phyloP scores from a whole-genome alignment of 164 flowering plant species.

The Akebia trifoliata region DNA sequence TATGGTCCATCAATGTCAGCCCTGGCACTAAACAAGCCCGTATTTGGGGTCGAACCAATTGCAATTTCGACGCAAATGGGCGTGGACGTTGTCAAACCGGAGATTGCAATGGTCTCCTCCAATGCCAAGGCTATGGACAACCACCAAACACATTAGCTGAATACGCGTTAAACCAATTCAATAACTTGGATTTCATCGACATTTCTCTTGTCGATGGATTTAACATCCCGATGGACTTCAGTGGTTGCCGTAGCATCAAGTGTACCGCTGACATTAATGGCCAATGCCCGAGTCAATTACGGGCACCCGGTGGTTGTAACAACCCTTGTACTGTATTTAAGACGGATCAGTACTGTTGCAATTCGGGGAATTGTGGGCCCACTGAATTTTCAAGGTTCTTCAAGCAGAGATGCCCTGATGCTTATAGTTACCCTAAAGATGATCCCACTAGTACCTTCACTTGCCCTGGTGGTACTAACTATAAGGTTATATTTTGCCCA shows the following conservation, averaged over 20 bases:
- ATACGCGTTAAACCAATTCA: constrained; percentile 26
- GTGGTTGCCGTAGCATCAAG: not conserved
- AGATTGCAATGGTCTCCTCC: constrained; percentile 29
- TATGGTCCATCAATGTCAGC: constrained; percentile 16
- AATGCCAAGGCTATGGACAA: constrained; percentile 22
- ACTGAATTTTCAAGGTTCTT: constrained; percentile 5
- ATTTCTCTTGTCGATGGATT: constrained; percentile 38
- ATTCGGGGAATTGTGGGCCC: constrained; percentile 6
- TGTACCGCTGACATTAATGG: constrained; percentile 11
- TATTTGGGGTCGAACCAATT: constrained; percentile 32
- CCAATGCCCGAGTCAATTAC: constrained; percentile 16
- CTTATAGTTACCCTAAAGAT: constrained; percentile 7
- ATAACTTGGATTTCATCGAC: constrained; percentile 27
- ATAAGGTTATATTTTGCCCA: constrained; percentile 6
- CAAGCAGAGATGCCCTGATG: constrained; percentile 8
- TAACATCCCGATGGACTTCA: constrained; percentile 30
- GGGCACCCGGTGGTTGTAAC: constrained; percentile 23
- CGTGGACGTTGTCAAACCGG: constrained; percentile 34
- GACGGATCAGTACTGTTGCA: constrained; percentile 11
- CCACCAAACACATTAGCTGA: constrained; percentile 42
- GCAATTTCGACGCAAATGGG: constrained; percentile 30
- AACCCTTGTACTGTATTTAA: constrained; percentile 21
- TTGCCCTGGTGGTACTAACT: constrained; percentile 3
- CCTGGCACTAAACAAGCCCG: constrained; percentile 23
- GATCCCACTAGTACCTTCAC: not conserved